Evolutionary conservation across 345 rosid species (phyloP), one percentile per base, ranked within the genome.

Genomic region (Clarkia xantiana): DNA sequence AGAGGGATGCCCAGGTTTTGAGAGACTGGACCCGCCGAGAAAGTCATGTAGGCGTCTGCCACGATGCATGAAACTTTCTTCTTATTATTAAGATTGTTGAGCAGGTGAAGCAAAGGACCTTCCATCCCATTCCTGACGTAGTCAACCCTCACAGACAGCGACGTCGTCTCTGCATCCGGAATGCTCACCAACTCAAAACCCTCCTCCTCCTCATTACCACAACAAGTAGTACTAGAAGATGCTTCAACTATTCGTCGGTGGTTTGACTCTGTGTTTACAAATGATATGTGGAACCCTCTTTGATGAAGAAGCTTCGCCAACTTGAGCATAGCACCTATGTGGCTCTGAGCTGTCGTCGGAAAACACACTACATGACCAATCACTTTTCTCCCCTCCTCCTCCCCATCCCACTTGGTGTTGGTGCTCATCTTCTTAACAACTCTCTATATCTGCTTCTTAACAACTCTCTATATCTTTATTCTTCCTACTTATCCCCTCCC

Each of bases 221-320:
- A 46, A 17, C 14, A 9, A 14, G 49, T 5, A 22, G 25, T 5
- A 22, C 3, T 2, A 10, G 54, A 52, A 17, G 16, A 9, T 3
- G 61, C 44, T 23, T 54, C 45, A 15, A 49, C 40, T 4, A 64
- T 29, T 16, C 68, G 63, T 19, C 14, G 23, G 44, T 59, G 61
- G 46, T 65, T 65, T 41, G 48, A 65, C 17, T 59, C 56, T 2
- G 58, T 57, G 59, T 58, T 47, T 2, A 58, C 59, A 23, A 64
- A 64, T n/a, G 69, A 54, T 12, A 65, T 40, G 61, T 49, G 40
- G 49, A 65, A 55, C 42, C 64, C 64, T 10, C 22, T 22, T 12
- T 15, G 48, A 22, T 51, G 57, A 43, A 65, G 61, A 17, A 65
- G 64, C 44, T 65, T 59, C 14, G 69, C 64, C 9, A 65, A 41